Base-by-base conservation (phyloP, 345 rosid genomes). In the Syzygium grande region DNA sequence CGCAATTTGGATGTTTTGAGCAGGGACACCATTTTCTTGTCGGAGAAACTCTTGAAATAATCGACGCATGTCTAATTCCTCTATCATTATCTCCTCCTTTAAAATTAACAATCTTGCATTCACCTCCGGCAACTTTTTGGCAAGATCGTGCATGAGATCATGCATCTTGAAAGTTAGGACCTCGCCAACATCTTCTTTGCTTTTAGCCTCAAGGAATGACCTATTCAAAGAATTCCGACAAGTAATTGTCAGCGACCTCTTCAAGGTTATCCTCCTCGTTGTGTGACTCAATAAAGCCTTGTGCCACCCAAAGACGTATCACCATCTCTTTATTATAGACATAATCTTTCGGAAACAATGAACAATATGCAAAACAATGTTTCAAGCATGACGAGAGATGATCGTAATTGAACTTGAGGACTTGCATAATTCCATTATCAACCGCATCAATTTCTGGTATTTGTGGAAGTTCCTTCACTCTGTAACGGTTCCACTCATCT, bases 111-210 rank as follows among this genome's bases (percentile, higher is more conserved):
- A 1, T 13, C 73, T n/a, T 13, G 38, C 38, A 63, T 13, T 63
- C 73, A n/a, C 10, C 38, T n/a, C 38, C 38, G 1, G 73, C 73
- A 13, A 63, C 38, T 63, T 63, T 63, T 3, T n/a, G 9, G 73
- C 73, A 63, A 63, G 73, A n/a, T 63, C 38, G 0, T 61, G 78
- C 78, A 65, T 65, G 41, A 65, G 78, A 65, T 65, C 78, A 7
- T 65, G 78, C 78, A 65, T 4, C 43, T 65, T 65, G 41, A 65
- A 65, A 15, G 0, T 16, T 15, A 0, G 0, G 1, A 65, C 21
- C 77, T 63, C 7, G 46, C 2, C 5, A 1, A 2, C 22, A 14
- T 3, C 3, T 0, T 0, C 0, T 63, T 6, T 29, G 0, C 0
- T 1, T 29, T 0, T 5, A 63, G 0, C 41, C 1, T 63, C 41